Base-by-base conservation (phyloP, 345 rosid species). In the Hibiscus tridactylites region DNA sequence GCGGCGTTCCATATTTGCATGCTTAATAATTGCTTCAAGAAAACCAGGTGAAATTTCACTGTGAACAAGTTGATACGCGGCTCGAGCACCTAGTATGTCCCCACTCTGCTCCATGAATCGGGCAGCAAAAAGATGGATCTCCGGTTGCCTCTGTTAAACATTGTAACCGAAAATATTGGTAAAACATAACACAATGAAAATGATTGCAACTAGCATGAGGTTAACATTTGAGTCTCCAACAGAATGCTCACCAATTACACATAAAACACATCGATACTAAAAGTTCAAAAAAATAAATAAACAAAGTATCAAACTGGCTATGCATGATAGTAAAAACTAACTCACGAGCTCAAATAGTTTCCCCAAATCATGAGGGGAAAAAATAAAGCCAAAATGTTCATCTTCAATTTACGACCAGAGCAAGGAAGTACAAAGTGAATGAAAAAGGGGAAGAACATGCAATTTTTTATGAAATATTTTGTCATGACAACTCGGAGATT, bases 1-100 rank as follows among this genome's bases (percentile, higher is more conserved):
- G 57, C 98, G 84, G 16, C n/a, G 76, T 79, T 96, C 99, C 99
- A 96, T 92, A 82, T 92, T 88, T 3, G 97, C 98, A 79, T 96
- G 99, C 81, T 91, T 92, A 28, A 85, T 83, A 79, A 96, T 88
- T 49, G 98, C 99, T 85, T 96, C 99, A 71, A 96, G 79, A 71
- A 96, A 90, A 65, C 96, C 99, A 17, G 99, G 99, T 39, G 99
- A 79, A 72, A 86, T 86, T 84, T 96, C 97, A 73, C 86, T 31
- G 74, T 96, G 98, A 61, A 96, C 81, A 71, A 87, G 88, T 77
- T 89, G 93, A 78, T 78, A 96, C 15, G 96, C 94, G 76, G 98
- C 97, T 75, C 86, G 85, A 78, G 99, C 97, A 73, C 97, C 98
- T 69, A 79, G 71, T 60, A 89, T 71, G 79, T 96, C 97, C 61